Conservation (phyloP, 2,329 filamentous ascomycete genomes). For the Leptographium radiaticola region DNA sequence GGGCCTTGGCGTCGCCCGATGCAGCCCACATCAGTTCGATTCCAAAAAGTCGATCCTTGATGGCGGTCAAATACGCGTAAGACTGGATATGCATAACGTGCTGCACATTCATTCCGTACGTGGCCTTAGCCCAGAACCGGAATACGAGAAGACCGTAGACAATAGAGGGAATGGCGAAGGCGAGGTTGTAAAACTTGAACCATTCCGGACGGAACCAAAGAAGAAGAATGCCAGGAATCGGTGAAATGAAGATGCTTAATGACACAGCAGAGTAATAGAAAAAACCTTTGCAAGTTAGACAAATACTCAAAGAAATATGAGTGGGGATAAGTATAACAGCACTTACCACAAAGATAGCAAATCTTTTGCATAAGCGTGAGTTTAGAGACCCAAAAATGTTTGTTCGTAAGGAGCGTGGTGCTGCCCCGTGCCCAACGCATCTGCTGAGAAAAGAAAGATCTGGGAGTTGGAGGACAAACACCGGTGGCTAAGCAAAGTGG, state of each 20-base stretch:
- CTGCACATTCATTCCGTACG: constrained; percentile 4
- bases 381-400: constrained; percentile 3
- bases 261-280: constrained; percentile 5
- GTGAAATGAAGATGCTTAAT: constrained; percentile 3
- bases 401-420: constrained; percentile 5
- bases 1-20: constrained; percentile 3
- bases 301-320: background rate
- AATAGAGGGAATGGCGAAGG: constrained; percentile 3
- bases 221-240: constrained; percentile 4
- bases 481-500: constrained; percentile 4
- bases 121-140: constrained; percentile 4
- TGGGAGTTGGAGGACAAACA: constrained; percentile 2
- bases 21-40: constrained; percentile 5
- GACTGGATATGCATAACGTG: constrained; percentile 5
- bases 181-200: constrained; percentile 5
- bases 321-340: background rate
- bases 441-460: constrained; percentile 5
- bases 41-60: constrained; percentile 5
- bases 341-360: constrained; percentile 5
- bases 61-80: constrained; percentile 4
- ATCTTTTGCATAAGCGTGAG: constrained; percentile 5
- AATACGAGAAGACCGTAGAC: constrained; percentile 2
- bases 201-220: constrained; percentile 2
- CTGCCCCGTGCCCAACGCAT: constrained; percentile 4
- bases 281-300: background rate